phyloP scores from a whole-genome alignment of 2,329 filamentous ascomycete genomes.

The Fusarium paranaense region DNA sequence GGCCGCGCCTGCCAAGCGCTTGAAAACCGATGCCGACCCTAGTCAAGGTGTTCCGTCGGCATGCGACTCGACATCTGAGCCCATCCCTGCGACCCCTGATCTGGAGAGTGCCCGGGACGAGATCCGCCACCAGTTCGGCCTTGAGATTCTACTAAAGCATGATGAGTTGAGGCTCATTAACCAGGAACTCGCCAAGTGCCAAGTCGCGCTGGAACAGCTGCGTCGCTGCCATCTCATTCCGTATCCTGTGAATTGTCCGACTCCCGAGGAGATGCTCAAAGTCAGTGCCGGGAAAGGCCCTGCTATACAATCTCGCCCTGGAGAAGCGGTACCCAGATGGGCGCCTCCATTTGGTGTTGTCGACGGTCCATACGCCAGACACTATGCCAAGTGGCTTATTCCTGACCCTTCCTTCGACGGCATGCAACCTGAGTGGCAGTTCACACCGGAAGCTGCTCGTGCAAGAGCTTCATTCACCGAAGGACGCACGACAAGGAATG shows the following conservation, averaged over 20 bases:
- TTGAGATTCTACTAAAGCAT: slow-evolving; percentile 94
- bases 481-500: slow-evolving; percentile 84
- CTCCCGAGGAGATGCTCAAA: slow-evolving; percentile 74
- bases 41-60: slow-evolving; percentile 36
- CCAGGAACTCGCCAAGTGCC: slow-evolving; percentile 95
- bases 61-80: slow-evolving; percentile 34
- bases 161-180: slow-evolving; percentile 94
- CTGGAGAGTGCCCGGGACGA: slow-evolving; percentile 73
- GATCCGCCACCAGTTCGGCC: slow-evolving; percentile 87
- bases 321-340: slow-evolving; percentile 77
- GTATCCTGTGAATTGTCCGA: slow-evolving; percentile 79
- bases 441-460: slow-evolving; percentile 55
- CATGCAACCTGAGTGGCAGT: slow-evolving; percentile 60
- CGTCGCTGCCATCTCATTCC: slow-evolving; percentile 93
- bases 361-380: slow-evolving; percentile 92
- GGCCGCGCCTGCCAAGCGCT: slow-evolving; percentile 56
- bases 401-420: slow-evolving; percentile 90
- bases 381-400: slow-evolving; percentile 96
- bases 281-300: slow-evolving; percentile 81
- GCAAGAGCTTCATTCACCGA: slow-evolving; percentile 65
- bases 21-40: slow-evolving; percentile 49
- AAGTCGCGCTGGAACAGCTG: slow-evolving; percentile 91
- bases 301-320: slow-evolving; percentile 70
- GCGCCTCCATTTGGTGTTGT: slow-evolving; percentile 90
- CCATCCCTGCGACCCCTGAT: slow-evolving; percentile 42